Conservation (phyloP, 2,329 filamentous ascomycete genomes). For the Pseudocercospora cruenta region DNA sequence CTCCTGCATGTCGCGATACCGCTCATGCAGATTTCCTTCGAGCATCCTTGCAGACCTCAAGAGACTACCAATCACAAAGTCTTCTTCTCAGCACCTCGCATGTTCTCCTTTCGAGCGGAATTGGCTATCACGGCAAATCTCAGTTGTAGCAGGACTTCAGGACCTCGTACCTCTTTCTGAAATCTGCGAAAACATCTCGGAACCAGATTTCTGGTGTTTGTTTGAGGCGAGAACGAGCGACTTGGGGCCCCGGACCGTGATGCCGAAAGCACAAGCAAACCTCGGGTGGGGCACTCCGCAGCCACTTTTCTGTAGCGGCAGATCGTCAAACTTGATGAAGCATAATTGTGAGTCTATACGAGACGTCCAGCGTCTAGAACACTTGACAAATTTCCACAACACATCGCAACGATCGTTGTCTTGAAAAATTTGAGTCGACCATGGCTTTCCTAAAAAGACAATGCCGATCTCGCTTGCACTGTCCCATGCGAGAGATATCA, state of each 20-base stretch:
- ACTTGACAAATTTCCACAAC: neutral
- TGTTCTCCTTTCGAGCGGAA: neutral
- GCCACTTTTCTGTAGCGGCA: neutral
- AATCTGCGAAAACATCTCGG: neutral
- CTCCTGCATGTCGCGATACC: neutral
- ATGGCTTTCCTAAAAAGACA: neutral
- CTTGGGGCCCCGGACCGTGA: neutral
- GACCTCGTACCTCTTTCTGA: neutral
- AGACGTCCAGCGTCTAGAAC: neutral
- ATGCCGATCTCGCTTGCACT: neutral
- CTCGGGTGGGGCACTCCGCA: neutral
- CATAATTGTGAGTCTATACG: neutral
- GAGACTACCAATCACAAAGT: too few species aligned
- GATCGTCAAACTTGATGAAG: neutral
- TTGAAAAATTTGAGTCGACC: neutral
- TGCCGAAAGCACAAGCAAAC: neutral
- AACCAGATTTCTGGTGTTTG: neutral
- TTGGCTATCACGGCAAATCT: conserved; percentile 5
- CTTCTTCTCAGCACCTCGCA: neutral
- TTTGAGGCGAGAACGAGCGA: neutral
- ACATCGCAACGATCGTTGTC: neutral
- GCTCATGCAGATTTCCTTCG: neutral
- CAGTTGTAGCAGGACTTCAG: neutral
- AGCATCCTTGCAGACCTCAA: too few species aligned
- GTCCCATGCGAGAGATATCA: neutral